A percentile compares a stretch with the other conserved stretches of the same genome.
phyloP scores from a whole-genome alignment of 164 flowering plant species.

The Nelumbo lutea region DNA sequence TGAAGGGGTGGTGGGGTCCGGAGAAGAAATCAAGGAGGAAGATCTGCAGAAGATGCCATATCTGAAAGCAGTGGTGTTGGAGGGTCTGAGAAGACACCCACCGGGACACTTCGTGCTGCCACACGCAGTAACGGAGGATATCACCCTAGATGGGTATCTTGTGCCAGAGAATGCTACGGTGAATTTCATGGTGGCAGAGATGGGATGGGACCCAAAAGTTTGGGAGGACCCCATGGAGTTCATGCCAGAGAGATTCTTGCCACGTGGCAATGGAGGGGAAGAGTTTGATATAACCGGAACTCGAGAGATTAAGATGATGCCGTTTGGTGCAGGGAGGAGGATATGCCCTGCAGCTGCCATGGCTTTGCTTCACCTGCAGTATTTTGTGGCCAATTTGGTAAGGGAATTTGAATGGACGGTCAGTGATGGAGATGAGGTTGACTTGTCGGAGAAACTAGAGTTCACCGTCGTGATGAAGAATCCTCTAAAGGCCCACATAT shows the following conservation, averaged over 20 bases:
- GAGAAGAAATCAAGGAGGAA: background rate
- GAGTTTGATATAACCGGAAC: slow-evolving; percentile 14
- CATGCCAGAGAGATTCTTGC: slow-evolving; percentile 41
- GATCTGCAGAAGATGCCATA: slow-evolving; percentile 13
- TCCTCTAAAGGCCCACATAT: slow-evolving; percentile 30
- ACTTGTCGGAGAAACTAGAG: slow-evolving; percentile 44
- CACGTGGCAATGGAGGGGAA: slow-evolving; percentile 9
- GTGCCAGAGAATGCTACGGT: slow-evolving; percentile 23
- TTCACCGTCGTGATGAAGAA: slow-evolving; percentile 41
- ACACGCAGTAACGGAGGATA: slow-evolving; percentile 19
- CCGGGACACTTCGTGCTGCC: too few species aligned
- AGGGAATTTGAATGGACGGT: slow-evolving; percentile 39
- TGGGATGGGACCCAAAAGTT: slow-evolving; percentile 16
- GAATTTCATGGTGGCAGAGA: slow-evolving; percentile 12
- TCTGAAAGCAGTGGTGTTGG: slow-evolving; percentile 15
- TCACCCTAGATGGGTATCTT: slow-evolving; percentile 19
- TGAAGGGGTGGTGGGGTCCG: background rate
- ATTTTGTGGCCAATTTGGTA: slow-evolving; percentile 5
- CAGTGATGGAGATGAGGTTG: slow-evolving; percentile 30
- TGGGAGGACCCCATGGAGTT: too few species aligned
- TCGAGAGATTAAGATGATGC: too few species aligned
- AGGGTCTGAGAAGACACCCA: slow-evolving; percentile 13
- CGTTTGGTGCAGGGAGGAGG: slow-evolving; percentile 4
- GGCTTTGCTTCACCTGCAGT: slow-evolving; percentile 24
- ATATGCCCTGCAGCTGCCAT: slow-evolving; percentile 24